Evolutionary conservation across 768 basidiomycete genomes (phyloP).

Genomic region (Lactarius evosmus): DNA sequence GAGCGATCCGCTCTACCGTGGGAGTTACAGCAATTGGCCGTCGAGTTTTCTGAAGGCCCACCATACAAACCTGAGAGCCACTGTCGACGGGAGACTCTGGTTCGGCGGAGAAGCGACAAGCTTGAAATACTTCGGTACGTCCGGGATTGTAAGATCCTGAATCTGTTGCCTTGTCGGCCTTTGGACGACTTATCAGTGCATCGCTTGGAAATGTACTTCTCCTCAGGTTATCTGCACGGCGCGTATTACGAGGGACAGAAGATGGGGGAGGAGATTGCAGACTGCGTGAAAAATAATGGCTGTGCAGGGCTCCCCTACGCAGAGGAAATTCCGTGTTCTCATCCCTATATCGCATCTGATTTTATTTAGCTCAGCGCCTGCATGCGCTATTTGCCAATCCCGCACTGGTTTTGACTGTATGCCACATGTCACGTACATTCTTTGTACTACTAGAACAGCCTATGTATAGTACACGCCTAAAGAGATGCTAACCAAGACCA

Average conservation of each 20-base stretch:
- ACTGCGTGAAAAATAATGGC: slow-evolving; percentile 30
- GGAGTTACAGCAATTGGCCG: slow-evolving; percentile 71
- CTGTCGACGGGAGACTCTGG: slow-evolving; percentile 49
- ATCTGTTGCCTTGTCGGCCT: background rate
- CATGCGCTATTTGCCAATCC: background rate
- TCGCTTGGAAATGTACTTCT: background rate
- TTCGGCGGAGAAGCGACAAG: slow-evolving; percentile 65
- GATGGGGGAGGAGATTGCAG: slow-evolving; percentile 31
- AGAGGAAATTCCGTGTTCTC: slow-evolving; percentile 29
- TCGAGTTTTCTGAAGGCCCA: slow-evolving; percentile 53
- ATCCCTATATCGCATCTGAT: slow-evolving; percentile 28
- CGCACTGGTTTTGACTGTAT: background rate
- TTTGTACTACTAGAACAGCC: background rate
- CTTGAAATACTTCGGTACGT: slow-evolving; percentile 53
- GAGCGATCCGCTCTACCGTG: slow-evolving; percentile 49
- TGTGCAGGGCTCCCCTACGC: slow-evolving; percentile 28
- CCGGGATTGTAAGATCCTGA: slow-evolving; percentile 1
- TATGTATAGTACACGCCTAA: background rate
- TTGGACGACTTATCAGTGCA: slow-evolving; percentile 7
- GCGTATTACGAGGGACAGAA: slow-evolving; percentile 37
- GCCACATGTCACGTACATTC: background rate
- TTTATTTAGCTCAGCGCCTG: slow-evolving; percentile 8
- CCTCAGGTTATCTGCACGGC: slow-evolving; percentile 35
- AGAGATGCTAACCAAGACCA: background rate
- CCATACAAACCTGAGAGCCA: slow-evolving; percentile 55